Base-by-base conservation (phyloP, 2,329 filamentous ascomycete species). In the Aspergillus sp. region DNA sequence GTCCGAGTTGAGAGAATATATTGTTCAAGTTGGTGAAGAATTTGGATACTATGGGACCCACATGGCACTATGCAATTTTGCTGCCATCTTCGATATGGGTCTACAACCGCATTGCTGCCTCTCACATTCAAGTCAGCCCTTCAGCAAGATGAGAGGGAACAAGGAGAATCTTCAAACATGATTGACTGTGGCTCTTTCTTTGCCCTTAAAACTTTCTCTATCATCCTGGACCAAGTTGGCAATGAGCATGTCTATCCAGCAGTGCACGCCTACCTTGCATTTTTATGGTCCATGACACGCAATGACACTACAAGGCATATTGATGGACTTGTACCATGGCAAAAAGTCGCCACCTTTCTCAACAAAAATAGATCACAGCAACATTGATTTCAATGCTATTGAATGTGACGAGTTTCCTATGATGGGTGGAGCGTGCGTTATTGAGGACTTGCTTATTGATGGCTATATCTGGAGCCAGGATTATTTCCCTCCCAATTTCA, bases 381-480 rank as follows among this genome's bases (percentile, higher is more conserved):
- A 69, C 13, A 59, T 61, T 1, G 59, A 60, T 49, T 64, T 61
- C 53, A 53, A 50, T 33, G 63, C 55, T 53, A 70, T 70, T 52
- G 68, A 71, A 50, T 50, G 58, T 49, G 49, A 62, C 33, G 49
- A 60, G 0, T 79, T 81, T 52, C 73, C 76, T 17, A 70, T n/a
- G 63, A 68, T 46, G 64, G 55, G 2, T 64, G 69, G 7, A 78
- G 81, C 44, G 57, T 84, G 1, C 74, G n/a, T n/a, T n/a, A n/a
- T 78, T 0, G 81, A 84, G 53, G 81, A 84, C 52, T 82, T 78
- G 53, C 58, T 74, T 1, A 74, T 83, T 5, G 72, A 79, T 23
- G 81, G 81, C 1, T 68, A 78, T 47, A 60, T 77, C 20, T 81
- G 77, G 74, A 74, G 72, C 44, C 68, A 75, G 50, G 38, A 56